Evolutionary conservation across 805 yeast genomes (phyloP).

Genomic region (Metschnikowia orientalis): DNA sequence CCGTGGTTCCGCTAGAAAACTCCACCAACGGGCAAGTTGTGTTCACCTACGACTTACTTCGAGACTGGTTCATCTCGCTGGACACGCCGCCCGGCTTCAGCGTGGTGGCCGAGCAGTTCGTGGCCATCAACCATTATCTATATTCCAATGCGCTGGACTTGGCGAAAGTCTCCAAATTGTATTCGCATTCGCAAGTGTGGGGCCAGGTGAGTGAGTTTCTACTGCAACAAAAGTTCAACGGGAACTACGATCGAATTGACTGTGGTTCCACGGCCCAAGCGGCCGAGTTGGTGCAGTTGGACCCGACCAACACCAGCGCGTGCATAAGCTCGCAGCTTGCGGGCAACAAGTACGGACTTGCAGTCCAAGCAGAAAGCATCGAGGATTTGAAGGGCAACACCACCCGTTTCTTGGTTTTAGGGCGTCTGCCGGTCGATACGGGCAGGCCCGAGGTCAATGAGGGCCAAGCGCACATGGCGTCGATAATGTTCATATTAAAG

Average conservation of each 20-base stretch:
- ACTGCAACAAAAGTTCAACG: conserved; percentile 22
- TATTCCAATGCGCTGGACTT: conserved; percentile 45
- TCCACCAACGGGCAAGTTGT: conserved; percentile 94
- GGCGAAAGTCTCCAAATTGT: conserved; percentile 49
- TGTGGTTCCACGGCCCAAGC: conserved; percentile 81
- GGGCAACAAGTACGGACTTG: conserved; percentile 13
- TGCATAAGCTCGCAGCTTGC: conserved; percentile 18
- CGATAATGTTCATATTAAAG: conserved; percentile 62
- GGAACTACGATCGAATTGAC: conserved; percentile 52
- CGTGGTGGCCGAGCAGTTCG: conserved; percentile 76
- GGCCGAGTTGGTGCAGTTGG: conserved; percentile 54
- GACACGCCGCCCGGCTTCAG: conserved; percentile 35
- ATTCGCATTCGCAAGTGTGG: conserved; percentile 98
- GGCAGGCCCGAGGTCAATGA: not conserved
- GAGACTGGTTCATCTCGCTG: conserved; percentile 52
- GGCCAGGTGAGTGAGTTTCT: conserved; percentile 75
- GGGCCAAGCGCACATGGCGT: conserved; percentile 33
- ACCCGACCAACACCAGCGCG: conserved; percentile 41
- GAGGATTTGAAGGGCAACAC: conserved; percentile 77
- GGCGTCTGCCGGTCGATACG: not conserved
- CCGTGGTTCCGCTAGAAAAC: conserved; percentile 88
- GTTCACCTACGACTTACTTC: conserved; percentile 72
- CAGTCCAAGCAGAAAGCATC: conserved; percentile 34
- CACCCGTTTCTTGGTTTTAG: conserved; percentile 67
- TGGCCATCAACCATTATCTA: conserved; percentile 75